Percentiles rank a stretch among this genome's conserved stretches.
Evolutionary conservation across 305 asterid genomes (phyloP).

Genomic region (Fraxinus xanthoxyloides): DNA sequence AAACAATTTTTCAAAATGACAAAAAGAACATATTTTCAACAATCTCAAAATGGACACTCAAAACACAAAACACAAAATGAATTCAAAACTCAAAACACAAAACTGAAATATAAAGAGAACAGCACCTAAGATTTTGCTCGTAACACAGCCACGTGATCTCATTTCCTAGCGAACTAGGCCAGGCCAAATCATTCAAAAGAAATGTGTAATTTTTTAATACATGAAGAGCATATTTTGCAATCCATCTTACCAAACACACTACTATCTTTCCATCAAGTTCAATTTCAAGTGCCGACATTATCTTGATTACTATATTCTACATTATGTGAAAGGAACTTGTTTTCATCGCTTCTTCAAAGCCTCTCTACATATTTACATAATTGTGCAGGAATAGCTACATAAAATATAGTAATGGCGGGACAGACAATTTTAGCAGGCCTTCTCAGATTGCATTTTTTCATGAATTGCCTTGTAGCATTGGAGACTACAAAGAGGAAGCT

Average conservation of each 20-base stretch:
- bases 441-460: constrained; percentile 36
- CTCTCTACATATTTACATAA: not conserved
- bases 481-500: constrained; percentile 95
- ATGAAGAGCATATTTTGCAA: no score
- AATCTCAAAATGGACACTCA: no score
- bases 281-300: not conserved
- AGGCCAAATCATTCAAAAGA: no score
- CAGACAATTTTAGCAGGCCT: constrained; percentile 39
- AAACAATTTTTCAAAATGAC: no score
- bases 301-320: not conserved
- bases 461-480: constrained; percentile 85
- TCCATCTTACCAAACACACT: not conserved
- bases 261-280: not conserved
- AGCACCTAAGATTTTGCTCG: no score
- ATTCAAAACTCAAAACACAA: no score
- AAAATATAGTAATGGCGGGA: constrained; percentile 6
- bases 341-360: not conserved
- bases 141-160: no score
- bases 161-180: no score
- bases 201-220: no score
- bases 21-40: no score
- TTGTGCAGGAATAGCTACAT: constrained; percentile 15
- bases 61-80: no score
- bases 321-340: not conserved
- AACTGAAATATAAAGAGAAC: no score